These are phyloP conservation scores for Zymoseptoria pseudotritici DNA, from an alignment of 2,329 filamentous ascomycete genomes.

Conservation along the genomic window DNA sequence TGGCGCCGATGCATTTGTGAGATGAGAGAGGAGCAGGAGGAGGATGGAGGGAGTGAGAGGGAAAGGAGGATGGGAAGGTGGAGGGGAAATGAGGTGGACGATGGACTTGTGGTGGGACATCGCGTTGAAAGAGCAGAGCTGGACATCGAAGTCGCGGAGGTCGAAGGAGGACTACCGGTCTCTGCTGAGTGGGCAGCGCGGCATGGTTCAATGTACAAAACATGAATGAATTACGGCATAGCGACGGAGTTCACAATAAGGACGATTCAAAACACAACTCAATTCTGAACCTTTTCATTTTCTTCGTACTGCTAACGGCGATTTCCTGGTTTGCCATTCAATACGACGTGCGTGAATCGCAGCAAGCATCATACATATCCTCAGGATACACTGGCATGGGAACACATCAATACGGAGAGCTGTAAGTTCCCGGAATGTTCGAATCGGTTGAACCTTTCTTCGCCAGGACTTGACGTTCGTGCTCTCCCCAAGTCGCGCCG, in stretches of 20 bases:
- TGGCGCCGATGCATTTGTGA: constrained; percentile 78
- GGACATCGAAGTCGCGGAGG: too few species aligned
- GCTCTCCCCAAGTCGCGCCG: background rate
- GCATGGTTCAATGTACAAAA: background rate
- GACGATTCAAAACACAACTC: background rate
- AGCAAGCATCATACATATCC: background rate
- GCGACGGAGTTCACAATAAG: constrained; percentile 5
- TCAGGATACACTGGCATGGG: background rate
- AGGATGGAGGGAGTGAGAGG: constrained; percentile 1
- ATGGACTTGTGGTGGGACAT: background rate
- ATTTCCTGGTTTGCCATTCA: background rate
- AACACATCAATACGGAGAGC: background rate
- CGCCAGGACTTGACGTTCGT: background rate
- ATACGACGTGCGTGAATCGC: background rate
- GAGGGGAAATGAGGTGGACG: background rate
- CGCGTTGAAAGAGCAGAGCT: background rate
- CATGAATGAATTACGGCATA: constrained; percentile 2
- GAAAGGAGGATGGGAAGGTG: background rate
- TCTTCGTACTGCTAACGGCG: background rate
- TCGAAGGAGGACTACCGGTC: background rate
- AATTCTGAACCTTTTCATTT: background rate
- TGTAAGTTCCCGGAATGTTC: background rate
- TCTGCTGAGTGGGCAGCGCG: too few species aligned
- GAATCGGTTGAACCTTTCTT: background rate
- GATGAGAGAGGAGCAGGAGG: background rate